Evolutionary conservation across 169 alveolate genomes (phyloP), one percentile per base, ranked within the genome.

Genomic region (Cyclospora cayetanensis): DNA sequence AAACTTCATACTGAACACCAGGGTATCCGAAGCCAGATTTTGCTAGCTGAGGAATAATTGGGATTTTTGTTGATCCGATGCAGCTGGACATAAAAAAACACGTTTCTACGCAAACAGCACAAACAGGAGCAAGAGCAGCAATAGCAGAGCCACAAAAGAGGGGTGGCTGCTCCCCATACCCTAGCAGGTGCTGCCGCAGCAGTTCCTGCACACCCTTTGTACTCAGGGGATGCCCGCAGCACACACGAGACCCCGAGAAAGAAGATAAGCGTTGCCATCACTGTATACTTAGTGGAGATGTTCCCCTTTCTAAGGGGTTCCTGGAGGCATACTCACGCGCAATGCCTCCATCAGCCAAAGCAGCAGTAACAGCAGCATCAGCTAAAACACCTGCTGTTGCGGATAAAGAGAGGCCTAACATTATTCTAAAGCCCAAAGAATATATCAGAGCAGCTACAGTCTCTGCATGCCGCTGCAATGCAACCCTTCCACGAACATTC

Each of bases 401-500:
- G 29, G 46, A 42, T 34, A 50, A n/a, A 34, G 80, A 27, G 50
- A 34, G n/a, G 52, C 80, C 80, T 39, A 34, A 42, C 39, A 1
- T 68, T 4, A 27, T 68, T 29, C 46, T 68, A 1, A 18, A 68
- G 25, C 80, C 80, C 1, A 68, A 34, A 50, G 31, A 4, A 4
- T 68, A 68, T 22, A 25, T 68, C 80, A 31, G 43, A 68, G 80
- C 80, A 68, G 80, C 80, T 34, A 68, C 80, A 7, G 80, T 4
- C n/a, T 68, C 80, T 29, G 80, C 80, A 18, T 50, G 80, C 80
- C 4, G 52, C 52, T 68, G 80, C 80, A 29, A 22, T 39, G 11
- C 80, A 68, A 68, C 80, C 34, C 80, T 68, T 4, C 80, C 80
- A 12, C 46, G 80, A 2, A 7, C n/a, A 2, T 2, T 7, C 15